Conservation (phyloP, 257 asterid species). For the Knoxia roxburghii region DNA sequence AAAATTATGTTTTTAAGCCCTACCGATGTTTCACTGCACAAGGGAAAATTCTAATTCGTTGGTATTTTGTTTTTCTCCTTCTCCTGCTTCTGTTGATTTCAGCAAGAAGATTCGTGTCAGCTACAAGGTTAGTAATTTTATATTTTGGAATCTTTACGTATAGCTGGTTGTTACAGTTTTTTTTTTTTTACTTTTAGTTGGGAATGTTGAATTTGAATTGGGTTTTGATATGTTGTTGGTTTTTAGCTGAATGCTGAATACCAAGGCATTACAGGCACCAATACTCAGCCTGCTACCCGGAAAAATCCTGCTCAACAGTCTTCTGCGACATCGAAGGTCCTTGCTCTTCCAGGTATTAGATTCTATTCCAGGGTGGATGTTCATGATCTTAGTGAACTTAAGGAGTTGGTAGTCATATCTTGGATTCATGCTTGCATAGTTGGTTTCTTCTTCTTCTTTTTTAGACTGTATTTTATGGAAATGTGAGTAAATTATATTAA, state of each 20-base stretch:
- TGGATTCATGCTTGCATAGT: background rate
- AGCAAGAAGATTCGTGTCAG: slow-evolving; percentile 86
- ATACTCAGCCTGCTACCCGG: slow-evolving; percentile 25
- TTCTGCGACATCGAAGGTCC: slow-evolving; percentile 49
- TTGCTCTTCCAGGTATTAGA: slow-evolving; percentile 78
- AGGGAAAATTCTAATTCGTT: background rate
- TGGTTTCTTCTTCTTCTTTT: background rate
- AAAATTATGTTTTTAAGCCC: too few relatives aligned
- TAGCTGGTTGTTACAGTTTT: background rate
- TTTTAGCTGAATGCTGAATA: slow-evolving; percentile 66
- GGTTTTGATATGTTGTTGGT: slow-evolving; percentile 1
- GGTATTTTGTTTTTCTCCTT: background rate
- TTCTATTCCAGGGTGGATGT: background rate
- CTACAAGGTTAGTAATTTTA: slow-evolving; percentile 56
- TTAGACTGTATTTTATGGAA: too few relatives aligned
- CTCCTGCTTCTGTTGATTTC: slow-evolving; percentile 17
- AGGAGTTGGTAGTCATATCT: background rate
- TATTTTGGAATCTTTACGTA: slow-evolving; percentile 7
- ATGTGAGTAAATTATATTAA: background rate
- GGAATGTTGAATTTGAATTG: background rate
- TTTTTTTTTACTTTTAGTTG: too few relatives aligned
- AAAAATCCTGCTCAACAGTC: slow-evolving; percentile 37
- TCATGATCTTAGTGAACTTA: background rate
- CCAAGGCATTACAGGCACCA: slow-evolving; percentile 35
- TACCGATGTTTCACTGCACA: background rate